phyloP scores from a whole-genome alignment of 805 yeast species.

The Scheffersomyces stipitis region DNA sequence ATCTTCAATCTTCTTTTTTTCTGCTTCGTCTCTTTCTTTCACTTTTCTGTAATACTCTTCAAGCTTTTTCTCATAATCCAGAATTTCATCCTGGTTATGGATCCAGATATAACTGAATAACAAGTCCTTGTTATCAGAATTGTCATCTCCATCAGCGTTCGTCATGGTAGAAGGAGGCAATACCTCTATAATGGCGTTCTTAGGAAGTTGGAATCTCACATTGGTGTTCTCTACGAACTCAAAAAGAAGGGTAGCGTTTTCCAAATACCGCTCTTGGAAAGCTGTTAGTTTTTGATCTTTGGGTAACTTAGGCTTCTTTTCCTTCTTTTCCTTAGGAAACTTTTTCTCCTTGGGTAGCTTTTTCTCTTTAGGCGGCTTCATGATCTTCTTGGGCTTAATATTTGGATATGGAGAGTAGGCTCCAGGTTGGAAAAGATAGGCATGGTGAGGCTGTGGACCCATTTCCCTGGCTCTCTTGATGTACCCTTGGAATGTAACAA shows the following conservation, averaged over 20 bases:
- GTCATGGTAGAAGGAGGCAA: conserved; percentile 14
- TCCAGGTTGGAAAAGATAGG: conserved; percentile 24
- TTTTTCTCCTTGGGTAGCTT: conserved; percentile 15
- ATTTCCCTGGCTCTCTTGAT: conserved; percentile 75
- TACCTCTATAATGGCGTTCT: conserved; percentile 71
- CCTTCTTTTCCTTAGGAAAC: conserved; percentile 14
- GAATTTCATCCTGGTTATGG: conserved; percentile 51
- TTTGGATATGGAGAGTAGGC: conserved; percentile 3
- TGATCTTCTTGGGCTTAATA: conserved; percentile 13
- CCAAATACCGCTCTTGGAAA: conserved; percentile 69
- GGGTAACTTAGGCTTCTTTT: conserved; percentile 11
- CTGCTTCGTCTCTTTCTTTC: conserved; percentile 27
- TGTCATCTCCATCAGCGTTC: conserved; percentile 8
- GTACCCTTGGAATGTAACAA: conserved; percentile 74
- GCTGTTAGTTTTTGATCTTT: conserved; percentile 67
- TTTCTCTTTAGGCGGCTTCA: conserved; percentile 14
- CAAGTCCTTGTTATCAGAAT: conserved; percentile 34
- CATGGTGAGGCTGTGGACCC: conserved; percentile 56
- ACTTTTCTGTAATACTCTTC: conserved; percentile 27
- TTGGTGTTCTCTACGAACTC: conserved; percentile 82
- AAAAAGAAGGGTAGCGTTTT: conserved; percentile 73
- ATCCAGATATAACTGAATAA: conserved; percentile 49
- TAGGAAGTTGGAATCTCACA: conserved; percentile 73
- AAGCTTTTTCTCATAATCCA: conserved; percentile 40
- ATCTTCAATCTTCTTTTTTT: conserved; percentile 19